These are phyloP conservation scores for Chlorella variabilis DNA, from an alignment of 163 green algal genomes.

Conservation along the genomic window DNA sequence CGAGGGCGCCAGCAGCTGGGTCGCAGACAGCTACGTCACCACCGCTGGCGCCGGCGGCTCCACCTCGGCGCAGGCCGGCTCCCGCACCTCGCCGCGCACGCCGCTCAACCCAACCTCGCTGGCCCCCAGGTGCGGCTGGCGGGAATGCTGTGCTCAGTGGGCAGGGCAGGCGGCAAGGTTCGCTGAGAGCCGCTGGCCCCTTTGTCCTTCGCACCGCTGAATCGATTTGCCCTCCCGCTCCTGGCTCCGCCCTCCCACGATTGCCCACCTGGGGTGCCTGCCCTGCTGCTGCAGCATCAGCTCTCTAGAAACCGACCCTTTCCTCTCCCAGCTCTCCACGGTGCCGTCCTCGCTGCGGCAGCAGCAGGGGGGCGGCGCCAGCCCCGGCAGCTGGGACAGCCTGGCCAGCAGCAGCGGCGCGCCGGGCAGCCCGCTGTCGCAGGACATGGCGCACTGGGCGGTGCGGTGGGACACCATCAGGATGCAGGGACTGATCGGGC, in stretches of 20 bases:
- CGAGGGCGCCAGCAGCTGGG: too few relatives aligned
- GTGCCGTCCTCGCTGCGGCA: not conserved
- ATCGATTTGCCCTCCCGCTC: too few relatives aligned
- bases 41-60: too few relatives aligned
- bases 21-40: not conserved
- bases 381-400: too few relatives aligned
- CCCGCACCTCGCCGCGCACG: too few relatives aligned
- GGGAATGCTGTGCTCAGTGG: too few relatives aligned
- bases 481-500: conserved; percentile 75
- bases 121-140: not conserved
- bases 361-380: too few relatives aligned
- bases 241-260: too few relatives aligned
- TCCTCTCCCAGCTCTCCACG: not conserved
- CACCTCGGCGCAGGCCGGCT: too few relatives aligned
- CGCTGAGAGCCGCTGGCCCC: too few relatives aligned
- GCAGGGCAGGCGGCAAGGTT: too few relatives aligned
- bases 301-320: not conserved
- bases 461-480: conserved; percentile 63
- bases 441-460: not conserved
- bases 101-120: not conserved
- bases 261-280: not conserved
- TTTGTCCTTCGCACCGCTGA: too few relatives aligned
- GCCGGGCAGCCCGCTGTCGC: not conserved
- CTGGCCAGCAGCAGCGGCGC: not conserved
- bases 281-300: not conserved